Conservation (phyloP, 257 asterid genomes). For the Cynanchum wilfordii region DNA sequence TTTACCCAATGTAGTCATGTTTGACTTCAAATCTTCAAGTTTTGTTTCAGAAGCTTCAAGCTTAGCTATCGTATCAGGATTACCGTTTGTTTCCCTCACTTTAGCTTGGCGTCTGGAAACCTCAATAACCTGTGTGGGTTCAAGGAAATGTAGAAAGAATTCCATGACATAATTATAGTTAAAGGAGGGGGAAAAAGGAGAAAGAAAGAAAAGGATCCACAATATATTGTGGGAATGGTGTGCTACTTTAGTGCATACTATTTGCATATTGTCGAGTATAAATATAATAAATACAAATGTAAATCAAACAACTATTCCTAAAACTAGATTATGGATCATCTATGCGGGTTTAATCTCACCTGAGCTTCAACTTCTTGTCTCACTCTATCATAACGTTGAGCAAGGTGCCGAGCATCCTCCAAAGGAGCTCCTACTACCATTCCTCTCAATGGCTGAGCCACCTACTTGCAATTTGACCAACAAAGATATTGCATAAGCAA, state of each 20-base stretch:
- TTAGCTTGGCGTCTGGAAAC: constrained; percentile 58
- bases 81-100: constrained; percentile 40
- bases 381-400: constrained; percentile 95
- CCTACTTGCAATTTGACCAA: constrained; percentile 29
- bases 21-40: constrained; percentile 59
- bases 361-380: constrained; percentile 98
- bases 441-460: constrained; percentile 95
- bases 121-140: constrained; percentile 52
- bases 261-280: neutral
- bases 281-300: neutral
- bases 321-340: neutral
- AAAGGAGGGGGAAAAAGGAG: too few species aligned
- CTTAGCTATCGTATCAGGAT: constrained; percentile 39
- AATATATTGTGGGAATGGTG: neutral
- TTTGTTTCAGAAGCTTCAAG: constrained; percentile 57
- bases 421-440: constrained; percentile 99
- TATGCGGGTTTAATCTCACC: constrained; percentile 33
- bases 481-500: neutral
- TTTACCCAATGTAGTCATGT: constrained; percentile 51
- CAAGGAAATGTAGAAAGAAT: constrained; percentile 12
- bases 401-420: constrained; percentile 99
- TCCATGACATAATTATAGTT: neutral
- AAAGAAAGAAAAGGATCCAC: neutral
- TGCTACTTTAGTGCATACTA: neutral
- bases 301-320: neutral